phyloP scores from a whole-genome alignment of 2,329 filamentous ascomycete species.

The Phaeophleospora eucalypticola region DNA sequence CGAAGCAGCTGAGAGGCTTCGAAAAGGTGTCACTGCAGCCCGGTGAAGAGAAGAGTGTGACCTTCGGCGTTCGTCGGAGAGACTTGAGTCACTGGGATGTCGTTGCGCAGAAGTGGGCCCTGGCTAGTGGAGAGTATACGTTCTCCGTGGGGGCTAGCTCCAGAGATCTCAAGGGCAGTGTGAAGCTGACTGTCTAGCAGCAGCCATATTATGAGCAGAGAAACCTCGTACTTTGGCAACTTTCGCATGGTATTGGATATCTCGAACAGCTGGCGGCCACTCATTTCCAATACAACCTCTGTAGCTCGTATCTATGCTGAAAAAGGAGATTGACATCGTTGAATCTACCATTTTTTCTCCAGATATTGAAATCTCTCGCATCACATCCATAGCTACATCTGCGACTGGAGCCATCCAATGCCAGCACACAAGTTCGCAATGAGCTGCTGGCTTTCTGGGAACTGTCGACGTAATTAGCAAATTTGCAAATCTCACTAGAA shows the following conservation, averaged over 20 bases:
- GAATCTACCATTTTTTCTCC: no score
- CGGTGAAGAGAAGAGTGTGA: constrained; percentile 16
- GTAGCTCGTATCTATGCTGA: no score
- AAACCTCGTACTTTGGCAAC: no score
- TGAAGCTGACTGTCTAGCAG: constrained; percentile 3
- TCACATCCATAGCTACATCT: background rate
- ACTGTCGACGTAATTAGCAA: background rate
- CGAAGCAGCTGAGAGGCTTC: constrained; percentile 40
- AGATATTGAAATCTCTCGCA: no score
- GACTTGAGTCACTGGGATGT: constrained; percentile 25
- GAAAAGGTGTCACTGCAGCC: constrained; percentile 34
- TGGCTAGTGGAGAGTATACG: constrained; percentile 9
- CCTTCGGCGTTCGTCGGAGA: constrained; percentile 19
- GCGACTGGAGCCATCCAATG: background rate
- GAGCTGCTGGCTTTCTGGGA: background rate
- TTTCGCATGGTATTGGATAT: no score
- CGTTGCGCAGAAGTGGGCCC: constrained; percentile 44
- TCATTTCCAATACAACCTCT: no score
- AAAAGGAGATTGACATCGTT: no score
- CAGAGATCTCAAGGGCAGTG: constrained; percentile 10
- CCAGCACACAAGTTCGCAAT: background rate
- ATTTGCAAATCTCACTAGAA: background rate
- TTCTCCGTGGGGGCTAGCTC: constrained; percentile 12
- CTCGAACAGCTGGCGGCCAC: no score
- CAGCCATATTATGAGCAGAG: no score